phyloP scores from a whole-genome alignment of 768 basidiomycete species.

The Rossbeevera mucosa region DNA sequence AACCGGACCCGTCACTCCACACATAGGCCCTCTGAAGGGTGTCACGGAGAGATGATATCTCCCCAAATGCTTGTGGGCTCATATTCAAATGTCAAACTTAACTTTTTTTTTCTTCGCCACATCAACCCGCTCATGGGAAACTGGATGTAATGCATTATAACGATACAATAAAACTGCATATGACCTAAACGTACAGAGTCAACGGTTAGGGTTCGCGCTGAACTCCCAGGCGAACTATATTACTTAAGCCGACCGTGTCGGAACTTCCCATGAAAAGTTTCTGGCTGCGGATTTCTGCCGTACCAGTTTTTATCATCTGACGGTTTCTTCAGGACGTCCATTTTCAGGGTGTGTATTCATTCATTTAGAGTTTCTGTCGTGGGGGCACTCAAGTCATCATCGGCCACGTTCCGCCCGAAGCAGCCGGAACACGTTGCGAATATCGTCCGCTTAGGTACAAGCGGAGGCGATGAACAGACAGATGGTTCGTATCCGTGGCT shows the following conservation, averaged over 20 bases:
- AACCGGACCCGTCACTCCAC: background rate
- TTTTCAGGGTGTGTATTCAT: slow-evolving; percentile 10
- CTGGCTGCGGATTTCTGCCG: slow-evolving; percentile 1
- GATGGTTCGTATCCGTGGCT: slow-evolving; percentile 11
- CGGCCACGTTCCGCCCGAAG: background rate
- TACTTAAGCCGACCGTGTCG: background rate
- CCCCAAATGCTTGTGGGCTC: background rate
- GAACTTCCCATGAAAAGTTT: background rate
- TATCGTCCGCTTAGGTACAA: background rate
- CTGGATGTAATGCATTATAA: background rate
- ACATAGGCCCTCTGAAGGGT: background rate
- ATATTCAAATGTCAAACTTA: slow-evolving; percentile 4
- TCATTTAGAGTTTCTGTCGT: background rate
- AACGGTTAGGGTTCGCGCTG: background rate
- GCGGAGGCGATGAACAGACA: slow-evolving; percentile 15
- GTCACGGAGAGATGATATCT: background rate
- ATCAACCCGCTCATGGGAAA: background rate
- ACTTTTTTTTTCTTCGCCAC: slow-evolving; percentile 1
- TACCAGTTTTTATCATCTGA: slow-evolving; percentile 4
- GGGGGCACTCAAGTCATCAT: background rate
- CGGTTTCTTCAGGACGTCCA: background rate
- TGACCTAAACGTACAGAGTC: background rate
- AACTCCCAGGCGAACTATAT: background rate
- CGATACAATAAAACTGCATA: background rate
- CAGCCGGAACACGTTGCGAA: slow-evolving; percentile 1